Conservation (phyloP, 768 basidiomycete species). For the Trametes gibbosa region DNA sequence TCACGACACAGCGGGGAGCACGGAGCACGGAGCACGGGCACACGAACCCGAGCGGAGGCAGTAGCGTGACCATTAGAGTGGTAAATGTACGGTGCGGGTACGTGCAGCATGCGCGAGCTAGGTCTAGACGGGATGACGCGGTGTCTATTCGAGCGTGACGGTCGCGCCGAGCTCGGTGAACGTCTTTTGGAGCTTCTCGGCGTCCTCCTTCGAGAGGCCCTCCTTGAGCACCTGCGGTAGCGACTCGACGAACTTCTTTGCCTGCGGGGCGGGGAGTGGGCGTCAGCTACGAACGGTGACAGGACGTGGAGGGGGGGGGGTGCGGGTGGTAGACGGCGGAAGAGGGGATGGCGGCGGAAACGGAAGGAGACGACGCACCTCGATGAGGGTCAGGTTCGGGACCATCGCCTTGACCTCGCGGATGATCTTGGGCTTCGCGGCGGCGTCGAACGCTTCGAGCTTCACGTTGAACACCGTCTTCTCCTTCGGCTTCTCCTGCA, state of each 20-base stretch:
- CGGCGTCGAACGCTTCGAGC: conserved; percentile 90
- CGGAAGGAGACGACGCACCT: conserved; percentile 57
- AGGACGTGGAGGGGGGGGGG: background rate
- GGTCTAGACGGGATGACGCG: background rate
- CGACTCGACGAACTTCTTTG: conserved; percentile 99
- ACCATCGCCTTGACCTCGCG: conserved; percentile 95
- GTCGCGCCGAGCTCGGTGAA: conserved; percentile 89
- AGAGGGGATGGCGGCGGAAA: background rate
- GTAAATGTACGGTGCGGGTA: conserved; percentile 8
- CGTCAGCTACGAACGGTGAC: background rate
- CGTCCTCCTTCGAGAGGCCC: conserved; percentile 93
- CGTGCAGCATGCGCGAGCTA: background rate
- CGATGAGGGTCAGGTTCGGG: conserved; percentile 94
- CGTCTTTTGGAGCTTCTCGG: conserved; percentile 92
- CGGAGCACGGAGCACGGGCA: background rate
- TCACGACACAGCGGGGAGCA: background rate
- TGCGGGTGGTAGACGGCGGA: background rate
- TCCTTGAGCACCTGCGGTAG: conserved; percentile 92
- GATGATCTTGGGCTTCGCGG: conserved; percentile 94
- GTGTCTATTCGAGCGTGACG: conserved; percentile 73
- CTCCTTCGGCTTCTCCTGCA: conserved; percentile 93
- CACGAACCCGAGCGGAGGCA: conserved; percentile 10
- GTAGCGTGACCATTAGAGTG: conserved; percentile 15
- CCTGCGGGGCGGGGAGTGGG: conserved; percentile 47
- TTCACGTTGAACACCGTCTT: conserved; percentile 97